Evolutionary conservation across 129 eudicot species (phyloP).

Genomic region (Flaveria trinervia): DNA sequence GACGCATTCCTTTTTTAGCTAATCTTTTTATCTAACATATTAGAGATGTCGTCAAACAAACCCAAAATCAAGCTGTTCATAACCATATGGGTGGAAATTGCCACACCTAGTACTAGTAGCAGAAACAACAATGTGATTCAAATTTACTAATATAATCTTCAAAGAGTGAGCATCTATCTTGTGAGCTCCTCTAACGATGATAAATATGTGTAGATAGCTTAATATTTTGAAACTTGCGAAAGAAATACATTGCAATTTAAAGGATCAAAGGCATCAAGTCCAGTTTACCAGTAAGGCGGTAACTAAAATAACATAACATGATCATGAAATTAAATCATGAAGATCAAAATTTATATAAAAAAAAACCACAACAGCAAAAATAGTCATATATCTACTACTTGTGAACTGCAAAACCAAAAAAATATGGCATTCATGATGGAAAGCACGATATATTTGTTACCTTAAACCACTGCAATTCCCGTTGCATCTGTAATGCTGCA

Average conservation of each 20-base stretch:
- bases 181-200: no score
- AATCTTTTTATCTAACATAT: no score
- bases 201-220: no score
- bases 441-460: slow-evolving; percentile 19
- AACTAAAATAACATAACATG: not conserved
- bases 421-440: not conserved
- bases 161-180: no score
- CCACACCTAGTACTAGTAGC: no score
- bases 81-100: no score
- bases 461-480: slow-evolving; percentile 53
- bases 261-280: not conserved
- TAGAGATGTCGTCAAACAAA: no score
- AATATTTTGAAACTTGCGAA: no score
- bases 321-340: not conserved
- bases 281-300: not conserved
- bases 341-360: not conserved
- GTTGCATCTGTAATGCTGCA: slow-evolving; percentile 55
- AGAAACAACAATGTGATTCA: no score
- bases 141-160: no score
- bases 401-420: not conserved
- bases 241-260: not conserved
- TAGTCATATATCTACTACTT: not conserved
- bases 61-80: no score
- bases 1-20: no score
- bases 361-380: not conserved